Evolutionary conservation across 371 early-diverging fungal genomes (phyloP).

Genomic region (Circinella minor): DNA sequence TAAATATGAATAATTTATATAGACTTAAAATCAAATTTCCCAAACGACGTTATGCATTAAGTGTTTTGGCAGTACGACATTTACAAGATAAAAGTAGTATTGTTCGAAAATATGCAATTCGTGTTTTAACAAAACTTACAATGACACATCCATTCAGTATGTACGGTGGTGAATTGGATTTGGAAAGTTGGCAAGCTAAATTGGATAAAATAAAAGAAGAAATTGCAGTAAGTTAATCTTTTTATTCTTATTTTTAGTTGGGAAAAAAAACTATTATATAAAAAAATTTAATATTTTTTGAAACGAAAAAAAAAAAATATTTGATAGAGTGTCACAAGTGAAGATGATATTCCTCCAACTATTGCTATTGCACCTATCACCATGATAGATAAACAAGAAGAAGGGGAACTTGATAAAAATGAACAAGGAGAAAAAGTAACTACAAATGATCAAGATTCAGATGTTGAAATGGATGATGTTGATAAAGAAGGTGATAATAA

Average conservation of each 20-base stretch:
- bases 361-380: background rate
- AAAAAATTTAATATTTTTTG: too few relatives aligned
- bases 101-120: conserved; percentile 90
- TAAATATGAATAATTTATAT: background rate
- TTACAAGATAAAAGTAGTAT: conserved; percentile 89
- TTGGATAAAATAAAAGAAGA: conserved; percentile 65
- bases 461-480: conserved; percentile 16
- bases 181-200: conserved; percentile 67
- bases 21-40: conserved; percentile 68
- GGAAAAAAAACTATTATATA: too few relatives aligned
- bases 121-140: conserved; percentile 76
- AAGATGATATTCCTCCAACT: conserved; percentile 2
- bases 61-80: conserved; percentile 74
- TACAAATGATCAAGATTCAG: conserved; percentile 3
- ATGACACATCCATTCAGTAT: conserved; percentile 88
- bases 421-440: conserved; percentile 21
- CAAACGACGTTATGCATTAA: conserved; percentile 77
- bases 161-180: conserved; percentile 83
- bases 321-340: conserved; percentile 8
- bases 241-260: too few relatives aligned
- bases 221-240: conserved; percentile 52
- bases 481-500: background rate
- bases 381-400: conserved; percentile 20
- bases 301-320: too few relatives aligned
- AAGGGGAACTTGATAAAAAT: conserved; percentile 20